phyloP scores from a whole-genome alignment of 768 basidiomycete genomes.

The Kwoniella dendrophila region DNA sequence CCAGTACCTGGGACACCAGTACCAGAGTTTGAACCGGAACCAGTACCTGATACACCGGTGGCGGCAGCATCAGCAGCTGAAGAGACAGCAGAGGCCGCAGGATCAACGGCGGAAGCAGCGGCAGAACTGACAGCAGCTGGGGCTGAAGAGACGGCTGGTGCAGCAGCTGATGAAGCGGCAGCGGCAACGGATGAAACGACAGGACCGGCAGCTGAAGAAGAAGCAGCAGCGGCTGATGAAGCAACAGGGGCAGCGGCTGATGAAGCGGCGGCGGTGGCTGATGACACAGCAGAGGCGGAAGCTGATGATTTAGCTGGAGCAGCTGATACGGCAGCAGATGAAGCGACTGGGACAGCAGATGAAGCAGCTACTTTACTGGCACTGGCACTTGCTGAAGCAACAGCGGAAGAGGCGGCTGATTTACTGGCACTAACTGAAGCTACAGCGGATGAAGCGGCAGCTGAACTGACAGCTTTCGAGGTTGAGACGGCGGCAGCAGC shows the following conservation, averaged over 20 bases:
- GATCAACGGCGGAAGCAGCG: slow-evolving; percentile 14
- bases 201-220: background rate
- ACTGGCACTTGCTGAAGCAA: slow-evolving; percentile 3
- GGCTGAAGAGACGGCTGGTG: slow-evolving; percentile 4
- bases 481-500: slow-evolving; percentile 14
- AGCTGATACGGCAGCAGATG: background rate
- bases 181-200: background rate
- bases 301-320: background rate
- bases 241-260: slow-evolving; percentile 5
- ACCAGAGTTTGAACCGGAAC: background rate
- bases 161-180: slow-evolving; percentile 1
- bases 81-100: slow-evolving; percentile 20
- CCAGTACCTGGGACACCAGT: slow-evolving; percentile 17
- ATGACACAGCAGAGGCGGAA: background rate
- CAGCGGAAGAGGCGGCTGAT: background rate
- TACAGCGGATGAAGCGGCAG: background rate
- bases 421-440: slow-evolving; percentile 7
- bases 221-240: background rate
- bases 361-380: slow-evolving; percentile 6
- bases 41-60: slow-evolving; percentile 21
- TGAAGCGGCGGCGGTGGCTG: background rate
- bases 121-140: slow-evolving; percentile 10
- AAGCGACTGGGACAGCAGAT: slow-evolving; percentile 2
- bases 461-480: slow-evolving; percentile 16
- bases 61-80: slow-evolving; percentile 17